phyloP scores from a whole-genome alignment of 108 stramenopile species.

The Skeletonema tropicum region DNA sequence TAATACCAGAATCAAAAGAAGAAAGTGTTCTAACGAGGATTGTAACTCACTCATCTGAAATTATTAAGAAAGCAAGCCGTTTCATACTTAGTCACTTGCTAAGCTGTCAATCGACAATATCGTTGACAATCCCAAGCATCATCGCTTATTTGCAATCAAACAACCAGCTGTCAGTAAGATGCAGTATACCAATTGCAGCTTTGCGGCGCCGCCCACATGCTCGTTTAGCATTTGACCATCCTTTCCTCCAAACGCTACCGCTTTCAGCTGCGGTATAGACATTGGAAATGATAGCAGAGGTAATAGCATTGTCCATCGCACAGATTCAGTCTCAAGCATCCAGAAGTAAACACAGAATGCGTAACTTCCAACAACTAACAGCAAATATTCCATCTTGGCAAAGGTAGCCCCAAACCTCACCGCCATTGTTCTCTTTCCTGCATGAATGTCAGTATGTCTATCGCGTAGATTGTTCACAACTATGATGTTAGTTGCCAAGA shows the following conservation, averaged over 20 bases:
- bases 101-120: too few relatives aligned
- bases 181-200: conserved; percentile 79
- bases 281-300: conserved; percentile 68
- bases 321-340: conserved; percentile 11
- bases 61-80: too few relatives aligned
- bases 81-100: too few relatives aligned
- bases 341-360: conserved; percentile 33
- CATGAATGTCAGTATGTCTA: conserved; percentile 78
- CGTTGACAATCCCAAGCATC: background rate
- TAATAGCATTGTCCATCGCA: conserved; percentile 38
- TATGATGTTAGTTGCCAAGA: conserved; percentile 82
- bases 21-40: too few relatives aligned
- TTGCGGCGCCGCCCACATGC: conserved; percentile 85
- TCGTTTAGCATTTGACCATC: conserved; percentile 79
- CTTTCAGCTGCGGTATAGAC: conserved; percentile 60
- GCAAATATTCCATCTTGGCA: conserved; percentile 64
- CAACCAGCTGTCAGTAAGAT: conserved; percentile 54
- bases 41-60: too few relatives aligned
- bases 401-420: conserved; percentile 83
- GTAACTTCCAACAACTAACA: conserved; percentile 51
- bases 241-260: conserved; percentile 61
- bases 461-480: conserved; percentile 92
- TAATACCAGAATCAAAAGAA: too few relatives aligned
- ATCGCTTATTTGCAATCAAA: conserved; percentile 5
- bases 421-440: conserved; percentile 77